Evolutionary conservation across 441 rosid species (phyloP).

Genomic region (Jatropha podagrica): DNA sequence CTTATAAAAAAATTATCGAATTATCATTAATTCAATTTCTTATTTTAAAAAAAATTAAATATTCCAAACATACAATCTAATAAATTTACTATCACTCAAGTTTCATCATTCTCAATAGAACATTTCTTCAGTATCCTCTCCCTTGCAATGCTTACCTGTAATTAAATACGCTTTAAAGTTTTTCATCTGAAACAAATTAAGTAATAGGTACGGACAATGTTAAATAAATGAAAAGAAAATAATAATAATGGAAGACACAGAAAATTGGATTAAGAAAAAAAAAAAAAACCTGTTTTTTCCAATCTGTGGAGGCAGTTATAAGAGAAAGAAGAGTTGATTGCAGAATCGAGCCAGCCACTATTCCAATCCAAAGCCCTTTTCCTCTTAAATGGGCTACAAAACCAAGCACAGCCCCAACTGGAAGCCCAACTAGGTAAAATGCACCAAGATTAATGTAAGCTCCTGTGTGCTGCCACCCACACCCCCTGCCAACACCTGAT

Average conservation of each 20-base stretch:
- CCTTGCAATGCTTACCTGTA: slow-evolving; percentile 29
- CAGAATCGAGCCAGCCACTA: slow-evolving; percentile 37
- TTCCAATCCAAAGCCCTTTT: slow-evolving; percentile 55
- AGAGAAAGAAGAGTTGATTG: slow-evolving; percentile 35
- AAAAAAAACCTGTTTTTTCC: slow-evolving; percentile 45
- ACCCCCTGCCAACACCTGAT: slow-evolving; percentile 47
- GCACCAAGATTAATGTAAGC: slow-evolving; percentile 52
- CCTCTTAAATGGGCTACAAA: slow-evolving; percentile 38
- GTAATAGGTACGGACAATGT: too few species aligned
- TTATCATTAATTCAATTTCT: too few species aligned
- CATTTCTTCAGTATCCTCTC: slow-evolving; percentile 14
- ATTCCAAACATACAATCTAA: background rate
- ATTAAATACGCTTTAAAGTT: background rate
- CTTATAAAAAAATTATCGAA: too few species aligned
- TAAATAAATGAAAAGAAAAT: too few species aligned
- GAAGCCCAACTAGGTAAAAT: slow-evolving; percentile 48
- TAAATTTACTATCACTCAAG: background rate
- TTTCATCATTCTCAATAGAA: background rate
- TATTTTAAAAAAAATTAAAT: too few species aligned
- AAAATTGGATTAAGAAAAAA: too few species aligned
- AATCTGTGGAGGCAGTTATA: slow-evolving; percentile 29
- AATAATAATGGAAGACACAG: too few species aligned
- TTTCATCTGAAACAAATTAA: background rate
- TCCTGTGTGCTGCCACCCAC: slow-evolving; percentile 55
- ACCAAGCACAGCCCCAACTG: slow-evolving; percentile 29